These are phyloP conservation scores for Geotrichum europaeum DNA, from an alignment of 1,139 yeast species.

Conservation along the genomic window DNA sequence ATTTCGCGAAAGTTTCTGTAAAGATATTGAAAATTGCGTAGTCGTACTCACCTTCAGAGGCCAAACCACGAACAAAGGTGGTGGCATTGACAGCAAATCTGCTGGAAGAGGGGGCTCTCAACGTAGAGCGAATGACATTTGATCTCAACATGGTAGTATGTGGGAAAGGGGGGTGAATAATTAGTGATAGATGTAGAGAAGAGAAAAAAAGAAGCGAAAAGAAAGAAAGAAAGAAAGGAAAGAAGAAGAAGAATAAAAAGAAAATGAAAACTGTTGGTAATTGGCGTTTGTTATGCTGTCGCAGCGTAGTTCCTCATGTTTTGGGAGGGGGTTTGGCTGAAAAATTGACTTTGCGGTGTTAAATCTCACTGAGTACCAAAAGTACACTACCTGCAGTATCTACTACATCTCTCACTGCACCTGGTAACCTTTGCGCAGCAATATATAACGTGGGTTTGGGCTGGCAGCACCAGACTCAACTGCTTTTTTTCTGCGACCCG, in stretches of 20 bases:
- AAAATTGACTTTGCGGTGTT: constrained; percentile 5
- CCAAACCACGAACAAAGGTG: constrained; percentile 24
- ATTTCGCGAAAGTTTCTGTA: neutral
- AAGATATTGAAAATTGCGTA: neutral
- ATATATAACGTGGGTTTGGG: constrained; percentile 1
- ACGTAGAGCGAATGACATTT: constrained; percentile 15
- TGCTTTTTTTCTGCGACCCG: neutral
- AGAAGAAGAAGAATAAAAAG: neutral
- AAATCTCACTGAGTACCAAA: neutral
- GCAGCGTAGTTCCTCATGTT: neutral
- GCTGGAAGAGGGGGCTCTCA: constrained; percentile 13
- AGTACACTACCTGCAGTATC: neutral
- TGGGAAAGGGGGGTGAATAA: neutral
- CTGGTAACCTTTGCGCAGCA: neutral
- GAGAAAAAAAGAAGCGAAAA: constrained; percentile 5
- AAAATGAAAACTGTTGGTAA: neutral
- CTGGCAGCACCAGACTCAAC: neutral
- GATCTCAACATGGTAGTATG: constrained; percentile 21
- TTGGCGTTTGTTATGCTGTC: neutral
- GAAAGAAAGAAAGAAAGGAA: constrained; percentile 1
- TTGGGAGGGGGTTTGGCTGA: neutral
- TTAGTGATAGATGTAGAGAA: neutral
- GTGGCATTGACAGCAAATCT: constrained; percentile 16
- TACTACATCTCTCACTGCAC: neutral
- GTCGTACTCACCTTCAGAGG: constrained; percentile 26